These are phyloP conservation scores for Testicularia cyperi DNA, from an alignment of 1,284 basidiomycete species.

Conservation along the genomic window DNA sequence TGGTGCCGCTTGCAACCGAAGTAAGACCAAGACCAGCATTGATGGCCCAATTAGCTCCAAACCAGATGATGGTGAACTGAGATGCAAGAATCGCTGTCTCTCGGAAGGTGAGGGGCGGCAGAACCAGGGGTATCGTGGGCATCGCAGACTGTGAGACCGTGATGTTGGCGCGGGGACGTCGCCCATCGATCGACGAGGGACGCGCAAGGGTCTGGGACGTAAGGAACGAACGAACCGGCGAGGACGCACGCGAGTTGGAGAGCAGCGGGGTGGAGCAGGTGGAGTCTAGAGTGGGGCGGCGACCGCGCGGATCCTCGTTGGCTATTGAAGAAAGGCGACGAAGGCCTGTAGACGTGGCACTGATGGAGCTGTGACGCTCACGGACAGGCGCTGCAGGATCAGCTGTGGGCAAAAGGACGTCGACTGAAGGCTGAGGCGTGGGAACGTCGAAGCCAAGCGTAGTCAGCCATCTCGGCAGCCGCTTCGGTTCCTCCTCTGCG, in stretches of 20 bases:
- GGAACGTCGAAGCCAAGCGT: constrained; percentile 49
- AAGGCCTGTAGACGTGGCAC: too few relatives aligned
- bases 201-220: constrained; percentile 18
- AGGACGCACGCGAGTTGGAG: background rate
- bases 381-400: too few relatives aligned
- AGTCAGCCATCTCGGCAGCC: constrained; percentile 36
- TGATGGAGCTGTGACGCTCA: too few relatives aligned
- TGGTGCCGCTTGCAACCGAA: constrained; percentile 56
- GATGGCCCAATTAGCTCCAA: constrained; percentile 57
- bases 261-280: background rate
- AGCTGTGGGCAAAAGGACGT: too few relatives aligned
- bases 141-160: background rate
- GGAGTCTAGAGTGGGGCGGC: too few relatives aligned
- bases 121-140: constrained; percentile 1
- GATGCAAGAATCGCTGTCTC: constrained; percentile 49
- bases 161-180: constrained; percentile 41
- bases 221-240: constrained; percentile 26
- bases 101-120: constrained; percentile 50
- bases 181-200: constrained; percentile 55
- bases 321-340: too few relatives aligned
- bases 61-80: constrained; percentile 58
- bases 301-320: background rate
- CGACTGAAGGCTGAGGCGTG: constrained; percentile 12
- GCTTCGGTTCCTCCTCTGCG: constrained; percentile 10
- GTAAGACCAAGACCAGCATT: constrained; percentile 54